Evolutionary conservation across 2,329 filamentous ascomycete genomes (phyloP), one percentile per base, ranked within the genome.

Genomic region (Huntiella abstrusa): DNA sequence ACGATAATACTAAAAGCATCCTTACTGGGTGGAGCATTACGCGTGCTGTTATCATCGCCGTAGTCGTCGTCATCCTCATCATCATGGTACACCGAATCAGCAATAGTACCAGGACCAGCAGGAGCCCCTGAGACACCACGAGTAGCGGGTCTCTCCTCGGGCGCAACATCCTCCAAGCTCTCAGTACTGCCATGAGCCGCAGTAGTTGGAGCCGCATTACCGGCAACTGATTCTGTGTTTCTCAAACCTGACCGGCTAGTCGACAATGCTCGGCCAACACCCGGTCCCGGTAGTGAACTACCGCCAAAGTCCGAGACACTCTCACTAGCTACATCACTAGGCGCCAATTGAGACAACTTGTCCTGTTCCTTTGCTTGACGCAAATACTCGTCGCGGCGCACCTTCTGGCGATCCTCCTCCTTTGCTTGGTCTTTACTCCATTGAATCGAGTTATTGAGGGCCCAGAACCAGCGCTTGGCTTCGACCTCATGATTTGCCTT

Each of bases 381-480:
- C 44, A 93, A 62, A 33, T 79, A 70, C 60, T 91, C 84, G 4
- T 79, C 80, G 55, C 80, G 82, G 48, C 77, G 77, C 5, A 76
- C 76, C 33, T 77, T 77, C 51, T 86, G 77, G 53, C 71, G 77
- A 57, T 88, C 80, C 55, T 95, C 88, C 59, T 93, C 85, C 54
- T 82, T 87, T 5, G 85, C 87, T 63, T 96, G 91, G 57, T 98
- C 91, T 61, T 98, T 98, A 52, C 85, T 80, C 82, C 85, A 96
- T 59, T 96, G 91, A 43, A 98, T 98, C 4, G 91, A 88, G 59
- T 98, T 98, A 64, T 98, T 98, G 52, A 98, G 68, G 0, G 91
- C 84, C 91, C 91, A 98, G 62, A 92, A 98, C 91, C 91, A 98
- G 47, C 91, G 76, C 63, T 98, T 98, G 4, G 91, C 88, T 61